Base-by-base conservation (phyloP, 805 yeast genomes). In the Saccharomycopsis sp. region DNA sequence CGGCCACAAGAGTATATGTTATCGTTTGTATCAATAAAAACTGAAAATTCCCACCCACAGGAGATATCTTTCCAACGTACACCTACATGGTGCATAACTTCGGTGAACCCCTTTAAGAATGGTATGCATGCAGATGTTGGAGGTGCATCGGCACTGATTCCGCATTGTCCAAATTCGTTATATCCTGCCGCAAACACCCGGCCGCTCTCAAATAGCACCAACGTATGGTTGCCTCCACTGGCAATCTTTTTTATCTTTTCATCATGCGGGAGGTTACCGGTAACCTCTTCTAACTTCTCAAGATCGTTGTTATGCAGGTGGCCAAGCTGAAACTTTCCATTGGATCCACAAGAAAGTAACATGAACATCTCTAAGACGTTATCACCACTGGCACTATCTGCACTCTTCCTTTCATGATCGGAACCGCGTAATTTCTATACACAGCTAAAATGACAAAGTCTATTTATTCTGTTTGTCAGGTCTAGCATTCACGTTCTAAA, bases 191-290 rank as follows among this genome's bases (percentile, higher is more conserved):
- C 80, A 62, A 70, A 84, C 0, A 85, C 68, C 0, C 70, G 68
- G 0, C 93, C 93, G 53, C 76, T 70, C 1, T 70, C 73, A 12
- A 80, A 68, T 5, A 90, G 68, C 1, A 89, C 61, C 17, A 89
- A 64, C 0, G 96, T 85, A 68, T 93, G 97, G 65, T 92, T 92
- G 0, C 98, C 97, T 2, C 97, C 97, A 64, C 91, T 83, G 0
- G 76, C 78, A 12, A 91, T 74, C 63, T 75, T 73, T n/a, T 55
- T 61, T 1, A 51, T 50, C 54, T 20, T 58, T 5, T 15, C 58
- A 52, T 47, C 59, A 1, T 35, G 22, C 44, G 59, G 23, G 65
- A 66, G 1, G 34, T 23, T 19, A 57, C 56, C 3, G 56, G 22
- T 55, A 35, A 68, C 64, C 19, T 62, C 53, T 49, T 66, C 66